These are phyloP conservation scores for Aurinia saxatilis DNA, from an alignment of 345 rosid species.

Conservation along the genomic window DNA sequence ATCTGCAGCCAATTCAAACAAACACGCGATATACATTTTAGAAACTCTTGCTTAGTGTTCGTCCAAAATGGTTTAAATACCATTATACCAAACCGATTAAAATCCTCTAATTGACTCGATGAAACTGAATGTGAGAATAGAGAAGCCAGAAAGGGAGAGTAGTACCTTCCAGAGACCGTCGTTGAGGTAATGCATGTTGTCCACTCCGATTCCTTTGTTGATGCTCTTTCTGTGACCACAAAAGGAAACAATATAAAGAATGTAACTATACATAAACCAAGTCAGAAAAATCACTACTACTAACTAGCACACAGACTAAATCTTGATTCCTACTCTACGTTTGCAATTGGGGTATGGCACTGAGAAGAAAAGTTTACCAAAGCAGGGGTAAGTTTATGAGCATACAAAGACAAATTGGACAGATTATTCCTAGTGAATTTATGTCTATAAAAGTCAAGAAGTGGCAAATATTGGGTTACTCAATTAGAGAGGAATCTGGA, in stretches of 20 bases:
- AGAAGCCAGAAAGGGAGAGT: not conserved
- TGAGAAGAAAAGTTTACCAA: not conserved
- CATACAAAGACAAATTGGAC: not conserved
- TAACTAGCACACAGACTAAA: not conserved
- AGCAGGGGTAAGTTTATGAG: not conserved
- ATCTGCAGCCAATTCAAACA: slow-evolving; percentile 40
- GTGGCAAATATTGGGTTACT: not conserved
- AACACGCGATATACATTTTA: not conserved
- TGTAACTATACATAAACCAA: not conserved
- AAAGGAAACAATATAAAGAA: not conserved
- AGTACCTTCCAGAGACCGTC: slow-evolving; percentile 99
- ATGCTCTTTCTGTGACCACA: slow-evolving; percentile 52
- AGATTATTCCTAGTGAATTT: not conserved
- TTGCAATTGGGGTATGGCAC: not conserved
- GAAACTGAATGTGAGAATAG: not conserved
- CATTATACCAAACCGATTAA: not conserved
- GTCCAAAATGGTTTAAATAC: not conserved
- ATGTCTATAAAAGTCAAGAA: not conserved
- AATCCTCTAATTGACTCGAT: not conserved
- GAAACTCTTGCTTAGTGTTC: not conserved
- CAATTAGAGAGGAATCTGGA: not conserved
- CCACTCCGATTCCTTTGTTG: slow-evolving; percentile 98
- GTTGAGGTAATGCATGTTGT: slow-evolving; percentile 96
- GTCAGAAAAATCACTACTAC: not conserved
- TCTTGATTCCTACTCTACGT: not conserved